Conservation (phyloP, 2,329 filamentous ascomycete genomes). For the Arthrobotrys megalospora region DNA sequence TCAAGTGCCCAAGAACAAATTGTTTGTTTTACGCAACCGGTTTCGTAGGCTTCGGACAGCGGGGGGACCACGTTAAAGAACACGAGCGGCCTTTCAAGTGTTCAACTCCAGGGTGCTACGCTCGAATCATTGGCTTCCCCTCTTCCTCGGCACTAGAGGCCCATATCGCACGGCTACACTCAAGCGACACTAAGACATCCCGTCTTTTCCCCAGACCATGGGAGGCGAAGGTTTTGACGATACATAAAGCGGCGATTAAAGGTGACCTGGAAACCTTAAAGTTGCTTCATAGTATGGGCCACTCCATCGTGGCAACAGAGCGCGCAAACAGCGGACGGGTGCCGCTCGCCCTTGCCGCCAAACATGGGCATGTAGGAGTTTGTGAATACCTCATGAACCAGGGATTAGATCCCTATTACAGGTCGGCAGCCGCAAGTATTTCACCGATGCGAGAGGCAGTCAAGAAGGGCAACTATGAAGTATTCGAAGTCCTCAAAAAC, state of each 20-base stretch:
- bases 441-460: background rate
- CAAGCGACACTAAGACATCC: background rate
- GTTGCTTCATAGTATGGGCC: background rate
- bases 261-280: constrained; percentile 1
- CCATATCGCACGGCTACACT: background rate
- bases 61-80: background rate
- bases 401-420: background rate
- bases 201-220: background rate
- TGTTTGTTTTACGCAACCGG: background rate
- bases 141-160: background rate
- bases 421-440: no score
- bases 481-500: background rate
- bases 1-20: constrained; percentile 17
- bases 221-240: no score
- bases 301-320: no score
- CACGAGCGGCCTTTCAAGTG: constrained; percentile 35
- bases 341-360: no score
- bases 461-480: background rate
- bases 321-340: no score
- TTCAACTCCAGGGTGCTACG: background rate
- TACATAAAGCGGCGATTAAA: background rate
- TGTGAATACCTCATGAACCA: background rate
- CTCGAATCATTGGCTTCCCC: background rate
- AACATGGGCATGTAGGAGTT: background rate
- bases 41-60: background rate